Conservation (phyloP, 1,284 basidiomycete genomes). For the Sporisorium reilianum region DNA sequence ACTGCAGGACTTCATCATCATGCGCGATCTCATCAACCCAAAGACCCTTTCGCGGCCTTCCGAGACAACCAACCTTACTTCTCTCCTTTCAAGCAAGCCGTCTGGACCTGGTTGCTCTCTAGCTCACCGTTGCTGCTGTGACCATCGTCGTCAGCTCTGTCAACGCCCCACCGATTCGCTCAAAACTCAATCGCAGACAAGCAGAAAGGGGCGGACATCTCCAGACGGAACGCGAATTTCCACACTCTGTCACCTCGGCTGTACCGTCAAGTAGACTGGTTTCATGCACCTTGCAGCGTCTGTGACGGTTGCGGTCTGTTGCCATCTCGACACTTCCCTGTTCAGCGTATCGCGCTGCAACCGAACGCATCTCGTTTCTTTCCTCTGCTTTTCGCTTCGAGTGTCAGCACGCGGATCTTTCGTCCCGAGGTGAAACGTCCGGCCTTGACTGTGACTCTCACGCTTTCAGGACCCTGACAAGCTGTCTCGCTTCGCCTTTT, state of each 20-base stretch:
- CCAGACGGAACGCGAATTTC: not conserved
- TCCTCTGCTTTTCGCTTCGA: not conserved
- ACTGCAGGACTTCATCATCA: slow-evolving; percentile 4
- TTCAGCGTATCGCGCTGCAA: not conserved
- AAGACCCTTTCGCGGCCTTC: not conserved
- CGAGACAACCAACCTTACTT: too few relatives aligned
- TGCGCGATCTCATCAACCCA: slow-evolving; percentile 5
- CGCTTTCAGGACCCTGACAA: not conserved
- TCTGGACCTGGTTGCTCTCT: not conserved
- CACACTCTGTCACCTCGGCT: not conserved
- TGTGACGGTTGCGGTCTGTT: not conserved
- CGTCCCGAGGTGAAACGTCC: not conserved
- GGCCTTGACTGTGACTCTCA: not conserved
- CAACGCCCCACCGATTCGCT: too few relatives aligned
- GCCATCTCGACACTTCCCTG: not conserved
- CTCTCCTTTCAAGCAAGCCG: not conserved
- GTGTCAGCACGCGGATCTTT: not conserved
- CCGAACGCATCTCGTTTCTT: not conserved
- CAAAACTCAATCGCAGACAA: not conserved
- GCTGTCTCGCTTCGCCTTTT: not conserved
- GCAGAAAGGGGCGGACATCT: too few relatives aligned
- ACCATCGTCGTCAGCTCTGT: not conserved
- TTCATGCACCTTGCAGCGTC: not conserved
- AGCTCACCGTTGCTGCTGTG: too few relatives aligned
- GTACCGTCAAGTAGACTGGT: not conserved